Evolutionary conservation across 1,139 yeast species (phyloP), one percentile per base, ranked within the genome.

Genomic region (Casaregolazyma lundiana): DNA sequence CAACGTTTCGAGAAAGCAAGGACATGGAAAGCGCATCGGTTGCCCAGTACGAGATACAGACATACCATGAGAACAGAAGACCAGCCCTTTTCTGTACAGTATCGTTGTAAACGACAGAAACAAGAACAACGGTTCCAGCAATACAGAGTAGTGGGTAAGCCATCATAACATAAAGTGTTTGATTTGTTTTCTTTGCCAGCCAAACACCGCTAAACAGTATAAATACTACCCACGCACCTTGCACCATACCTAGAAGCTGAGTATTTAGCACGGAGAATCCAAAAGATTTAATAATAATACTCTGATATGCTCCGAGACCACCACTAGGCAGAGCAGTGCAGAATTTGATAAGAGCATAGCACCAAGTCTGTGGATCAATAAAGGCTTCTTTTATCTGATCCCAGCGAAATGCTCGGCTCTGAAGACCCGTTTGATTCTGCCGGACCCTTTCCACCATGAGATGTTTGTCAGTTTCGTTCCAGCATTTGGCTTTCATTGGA

Each of bases 401-500:
- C 56, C 57, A 62, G 53, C 78, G 77, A 59, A 75, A 71, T 36
- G 66, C 66, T 49, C 66, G 71, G 53, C 73, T 74, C 48, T 78
- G 78, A 49, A 76, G 70, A 18, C 80, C 78, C 75, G 77, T 54
- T 73, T 66, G 47, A 44, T 50, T 48, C 17, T 44, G 50, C 44
- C 71, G 63, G 65, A 80, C 77, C 53, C 78, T 67, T 39, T 77
- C 78, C 37, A 76, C 71, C 22, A 73, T 75, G 8, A 48, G 41
- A 19, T 16, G 18, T 61, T 72, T 73, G 47, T 78, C 82, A 21
- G 67, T 63, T n/a, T 69, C 69, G n/a, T 64, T 58, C 41, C 76
- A 65, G 57, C 70, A 75, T 71, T 76, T 71, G 2, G 81, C 79
- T 26, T 62, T 59, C 26, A 73, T 64, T 30, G 79, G 80, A 29